Base-by-base conservation (phyloP, 257 asterid species). In the Rehmannia glutinosa region DNA sequence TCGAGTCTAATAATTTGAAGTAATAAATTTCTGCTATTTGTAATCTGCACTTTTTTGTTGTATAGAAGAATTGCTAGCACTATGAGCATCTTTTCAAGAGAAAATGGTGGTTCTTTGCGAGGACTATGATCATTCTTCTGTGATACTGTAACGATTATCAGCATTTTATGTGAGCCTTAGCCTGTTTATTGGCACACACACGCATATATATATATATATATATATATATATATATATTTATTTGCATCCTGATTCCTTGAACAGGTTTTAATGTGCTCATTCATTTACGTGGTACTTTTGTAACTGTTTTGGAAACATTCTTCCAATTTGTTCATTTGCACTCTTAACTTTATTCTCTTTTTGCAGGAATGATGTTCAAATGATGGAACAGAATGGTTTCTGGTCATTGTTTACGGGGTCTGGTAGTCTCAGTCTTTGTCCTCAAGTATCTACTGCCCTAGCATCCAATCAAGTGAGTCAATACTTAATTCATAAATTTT, bases 351-450 rank as follows among this genome's bases (percentile, higher is more conserved):
- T 28, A 9, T 12, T 24, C 4, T 16, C 33, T 23, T 21, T n/a
- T 64, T 68, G 9, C 70, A 73, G 77, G 81, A 46, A 59, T 57
- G 62, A 62, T 16, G 59, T 68, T 60, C 9, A 17, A 64, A 13
- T 64, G 70, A 74, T 58, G 76, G 76, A 24, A 32, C 41, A 24
- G 45, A 64, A 58, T 21, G 21, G 27, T 59, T 57, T 73, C 49
- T 21, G 64, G 78, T 73, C 58, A n/a, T 52, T 21, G 74, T 51
- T 24, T 57, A 2, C 4, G 16, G 51, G 39, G 75, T 76, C 67
- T 62, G 59, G 70, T 68, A 19, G 2, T 74, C 54, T 52, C 47
- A 15, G 56, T 51, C 12, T 28, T 50, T 41, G 27, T 56, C 53
- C 66, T 50, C 32, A 36, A 20, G 72, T 55, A 7, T 41, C 46